Percentiles rank a stretch among this genome's conserved stretches.
phyloP scores from a whole-genome alignment of 1,284 basidiomycete genomes.

The Melanopsichium pennsylvanicum region DNA sequence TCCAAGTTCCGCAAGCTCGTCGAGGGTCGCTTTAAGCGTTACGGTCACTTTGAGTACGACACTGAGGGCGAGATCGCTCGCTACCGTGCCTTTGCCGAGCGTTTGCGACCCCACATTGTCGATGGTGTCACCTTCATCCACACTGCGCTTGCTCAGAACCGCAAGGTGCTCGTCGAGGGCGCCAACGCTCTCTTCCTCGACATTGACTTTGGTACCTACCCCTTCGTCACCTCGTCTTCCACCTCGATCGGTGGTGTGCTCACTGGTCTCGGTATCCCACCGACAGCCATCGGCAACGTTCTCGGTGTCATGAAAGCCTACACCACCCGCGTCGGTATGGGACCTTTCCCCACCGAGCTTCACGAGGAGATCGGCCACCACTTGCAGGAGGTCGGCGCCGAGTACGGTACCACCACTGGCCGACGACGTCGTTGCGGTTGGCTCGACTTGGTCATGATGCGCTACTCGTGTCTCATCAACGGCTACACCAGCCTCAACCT shows the following conservation, averaged over 20 bases:
- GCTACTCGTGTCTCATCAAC: constrained; percentile 91
- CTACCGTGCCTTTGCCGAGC: constrained; percentile 85
- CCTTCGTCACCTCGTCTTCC: constrained; percentile 92
- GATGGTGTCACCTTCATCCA: constrained; percentile 88
- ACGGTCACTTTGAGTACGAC: constrained; percentile 97
- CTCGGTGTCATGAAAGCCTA: constrained; percentile 98
- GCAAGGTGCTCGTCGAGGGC: constrained; percentile 89
- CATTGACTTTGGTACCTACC: constrained; percentile 96
- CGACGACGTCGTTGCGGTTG: constrained; percentile 91
- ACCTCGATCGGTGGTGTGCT: constrained; percentile 93
- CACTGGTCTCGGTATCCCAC: constrained; percentile 93
- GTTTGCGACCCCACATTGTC: constrained; percentile 85
- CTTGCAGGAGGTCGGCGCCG: constrained; percentile 90
- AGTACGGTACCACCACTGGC: constrained; percentile 92
- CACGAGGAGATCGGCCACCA: constrained; percentile 84
- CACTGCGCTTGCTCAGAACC: constrained; percentile 75
- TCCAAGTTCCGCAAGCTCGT: constrained; percentile 93
- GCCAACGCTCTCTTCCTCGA: constrained; percentile 99
- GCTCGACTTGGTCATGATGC: constrained; percentile 94
- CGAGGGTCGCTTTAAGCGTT: constrained; percentile 96
- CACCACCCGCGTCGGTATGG: constrained; percentile 94
- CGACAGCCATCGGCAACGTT: constrained; percentile 80
- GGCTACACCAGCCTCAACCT: constrained; percentile 93
- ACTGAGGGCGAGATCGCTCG: constrained; percentile 94
- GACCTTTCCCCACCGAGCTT: constrained; percentile 96